These are phyloP conservation scores for Ceratobasidium papillatum DNA, from an alignment of 1,284 basidiomycete species.

Conservation along the genomic window DNA sequence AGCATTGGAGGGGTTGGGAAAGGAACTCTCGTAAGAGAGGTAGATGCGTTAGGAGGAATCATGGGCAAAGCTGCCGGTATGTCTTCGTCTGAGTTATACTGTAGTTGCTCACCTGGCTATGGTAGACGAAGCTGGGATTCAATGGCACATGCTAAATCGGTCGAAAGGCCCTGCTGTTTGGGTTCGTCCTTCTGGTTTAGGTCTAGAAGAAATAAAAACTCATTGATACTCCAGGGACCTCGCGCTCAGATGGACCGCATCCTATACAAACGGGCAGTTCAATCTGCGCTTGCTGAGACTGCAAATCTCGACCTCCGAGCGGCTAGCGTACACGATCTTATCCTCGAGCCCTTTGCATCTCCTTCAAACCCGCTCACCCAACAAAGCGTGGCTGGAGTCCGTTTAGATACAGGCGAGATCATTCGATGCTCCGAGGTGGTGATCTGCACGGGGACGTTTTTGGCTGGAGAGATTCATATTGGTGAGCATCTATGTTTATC, in stretches of 20 bases:
- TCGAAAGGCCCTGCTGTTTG: slow-evolving; percentile 90
- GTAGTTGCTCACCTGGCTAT: not conserved
- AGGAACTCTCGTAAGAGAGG: slow-evolving; percentile 86
- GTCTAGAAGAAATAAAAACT: not conserved
- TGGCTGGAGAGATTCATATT: slow-evolving; percentile 89
- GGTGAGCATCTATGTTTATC: slow-evolving; percentile 57
- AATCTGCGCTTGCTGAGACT: slow-evolving; percentile 69
- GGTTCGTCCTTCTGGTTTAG: slow-evolving; percentile 56
- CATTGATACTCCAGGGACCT: slow-evolving; percentile 68
- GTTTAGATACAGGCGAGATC: slow-evolving; percentile 76
- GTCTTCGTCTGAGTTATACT: slow-evolving; percentile 43
- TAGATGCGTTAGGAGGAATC: slow-evolving; percentile 86
- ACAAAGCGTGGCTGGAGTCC: slow-evolving; percentile 67
- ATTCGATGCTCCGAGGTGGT: slow-evolving; percentile 83
- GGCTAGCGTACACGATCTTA: slow-evolving; percentile 80
- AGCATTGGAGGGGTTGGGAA: slow-evolving; percentile 90
- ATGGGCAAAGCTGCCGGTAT: slow-evolving; percentile 78
- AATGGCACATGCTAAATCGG: slow-evolving; percentile 85
- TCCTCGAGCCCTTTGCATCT: slow-evolving; percentile 61
- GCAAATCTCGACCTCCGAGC: slow-evolving; percentile 74
- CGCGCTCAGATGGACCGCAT: slow-evolving; percentile 87
- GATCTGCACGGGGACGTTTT: slow-evolving; percentile 89
- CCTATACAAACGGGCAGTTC: slow-evolving; percentile 84
- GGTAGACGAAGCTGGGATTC: slow-evolving; percentile 84
- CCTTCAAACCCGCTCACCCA: slow-evolving; percentile 46